These are phyloP conservation scores for Acer campestre DNA, from an alignment of 345 rosid species.

Conservation along the genomic window DNA sequence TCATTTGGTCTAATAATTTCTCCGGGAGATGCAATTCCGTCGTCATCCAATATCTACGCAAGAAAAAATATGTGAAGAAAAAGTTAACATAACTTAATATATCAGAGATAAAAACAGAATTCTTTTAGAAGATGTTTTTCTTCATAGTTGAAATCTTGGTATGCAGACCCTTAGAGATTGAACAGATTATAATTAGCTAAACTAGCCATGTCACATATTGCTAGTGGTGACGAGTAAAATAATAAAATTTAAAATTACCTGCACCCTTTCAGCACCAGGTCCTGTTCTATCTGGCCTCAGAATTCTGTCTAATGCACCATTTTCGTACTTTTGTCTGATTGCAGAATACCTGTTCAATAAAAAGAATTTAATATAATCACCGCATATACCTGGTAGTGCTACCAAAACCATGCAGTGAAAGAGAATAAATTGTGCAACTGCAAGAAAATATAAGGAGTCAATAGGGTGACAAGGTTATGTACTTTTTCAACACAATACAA, in stretches of 20 bases:
- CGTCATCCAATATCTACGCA: constrained; percentile 72
- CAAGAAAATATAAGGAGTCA: neutral
- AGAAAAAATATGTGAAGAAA: constrained; percentile 10
- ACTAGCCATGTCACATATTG: neutral
- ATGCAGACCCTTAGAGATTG: neutral
- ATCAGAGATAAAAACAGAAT: too few relatives aligned
- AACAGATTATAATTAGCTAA: neutral
- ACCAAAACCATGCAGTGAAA: constrained; percentile 3
- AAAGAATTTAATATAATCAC: constrained; percentile 14
- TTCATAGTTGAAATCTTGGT: neutral
- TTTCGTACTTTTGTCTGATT: constrained; percentile 49
- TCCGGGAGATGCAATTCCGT: constrained; percentile 91
- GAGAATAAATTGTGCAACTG: neutral
- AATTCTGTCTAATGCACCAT: constrained; percentile 55
- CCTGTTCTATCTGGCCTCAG: constrained; percentile 71
- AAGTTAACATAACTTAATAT: neutral
- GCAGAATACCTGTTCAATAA: constrained; percentile 50
- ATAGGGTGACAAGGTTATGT: constrained; percentile 16
- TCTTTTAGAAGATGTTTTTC: neutral
- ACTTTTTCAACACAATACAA: constrained; percentile 94
- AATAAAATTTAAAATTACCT: constrained; percentile 43
- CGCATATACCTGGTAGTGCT: neutral
- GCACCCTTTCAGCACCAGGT: constrained; percentile 65
- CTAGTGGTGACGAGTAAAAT: neutral
- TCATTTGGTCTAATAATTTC: constrained; percentile 77